Base-by-base conservation (phyloP, 257 asterid genomes). In the Jasminum sambac region DNA sequence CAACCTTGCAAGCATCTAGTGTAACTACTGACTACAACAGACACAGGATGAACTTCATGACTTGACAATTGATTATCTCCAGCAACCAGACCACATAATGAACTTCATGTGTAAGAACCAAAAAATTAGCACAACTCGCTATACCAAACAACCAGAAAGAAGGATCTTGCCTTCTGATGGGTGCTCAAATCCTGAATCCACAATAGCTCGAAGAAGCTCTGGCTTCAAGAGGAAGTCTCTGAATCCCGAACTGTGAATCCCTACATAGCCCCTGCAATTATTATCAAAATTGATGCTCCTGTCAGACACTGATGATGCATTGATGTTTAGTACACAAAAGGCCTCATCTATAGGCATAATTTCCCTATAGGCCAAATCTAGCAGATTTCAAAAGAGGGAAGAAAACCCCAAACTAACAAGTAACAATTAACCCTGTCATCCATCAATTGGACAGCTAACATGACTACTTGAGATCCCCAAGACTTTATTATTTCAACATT, bases 141-240 rank as follows among this genome's bases (percentile, higher is more conserved):
- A 46, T 36, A 63, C 64, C 44, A 17, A 55, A 66, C 26, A 39
- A 37, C 41, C 24, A 60, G 62, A 57, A 57, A 23, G 0, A 43
- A 26, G 61, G 25, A 41, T 73, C 72, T 76, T 82, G 77, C 87
- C 89, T 82, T 85, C 89, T 6, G 89, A 85, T 50, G 89, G 89
- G 82, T 85, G 89, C 40, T 85, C 89, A 69, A 85, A 85, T 50
- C 89, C 89, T 10, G 85, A 85, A 79, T 85, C 89, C 38, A 85
- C 89, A 26, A 85, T 85, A 59, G 89, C 89, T 50, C 89, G 82
- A 42, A 84, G 67, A 19, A 84, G 89, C 78, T 84, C 89, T 37
- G 89, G 89, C 81, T 81, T 84, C 81, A 81, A 79, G 48, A 84
- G 84, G 78, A 84, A 81, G 73, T 81, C 89, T 70, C 89, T 79